Conservation (phyloP, 306 rosid species). For the Cyamopsis tetragonoloba region DNA sequence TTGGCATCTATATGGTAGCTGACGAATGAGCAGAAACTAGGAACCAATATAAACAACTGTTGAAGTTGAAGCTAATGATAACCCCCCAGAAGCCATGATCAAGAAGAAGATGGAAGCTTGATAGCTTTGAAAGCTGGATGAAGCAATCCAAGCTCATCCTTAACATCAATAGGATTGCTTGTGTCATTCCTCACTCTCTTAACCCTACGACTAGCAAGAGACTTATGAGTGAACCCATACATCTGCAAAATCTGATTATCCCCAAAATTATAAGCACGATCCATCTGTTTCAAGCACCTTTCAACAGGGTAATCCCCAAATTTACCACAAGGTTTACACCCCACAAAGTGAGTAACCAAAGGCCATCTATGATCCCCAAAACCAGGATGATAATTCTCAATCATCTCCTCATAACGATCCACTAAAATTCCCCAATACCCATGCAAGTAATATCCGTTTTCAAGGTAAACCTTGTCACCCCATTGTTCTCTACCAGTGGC, state of each 20-base stretch:
- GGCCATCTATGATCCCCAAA: conserved; percentile 87
- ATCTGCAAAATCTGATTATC: conserved; percentile 81
- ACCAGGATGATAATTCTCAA: conserved; percentile 70
- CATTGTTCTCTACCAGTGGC: conserved; percentile 48
- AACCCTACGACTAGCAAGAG: conserved; percentile 52
- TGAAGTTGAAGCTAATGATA: not conserved
- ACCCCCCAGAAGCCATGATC: not conserved
- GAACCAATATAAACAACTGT: not conserved
- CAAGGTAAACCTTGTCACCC: conserved; percentile 71
- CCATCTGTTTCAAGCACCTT: conserved; percentile 79
- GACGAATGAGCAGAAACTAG: not conserved
- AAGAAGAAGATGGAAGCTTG: conserved; percentile 43
- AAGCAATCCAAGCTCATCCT: conserved; percentile 78
- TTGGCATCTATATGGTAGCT: no score
- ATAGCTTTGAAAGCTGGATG: conserved; percentile 68
- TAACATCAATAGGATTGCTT: conserved; percentile 50
- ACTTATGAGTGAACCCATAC: conserved; percentile 64
- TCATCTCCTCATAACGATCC: conserved; percentile 75
- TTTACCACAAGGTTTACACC: conserved; percentile 86
- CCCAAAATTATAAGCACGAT: conserved; percentile 77
- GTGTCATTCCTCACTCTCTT: conserved; percentile 70
- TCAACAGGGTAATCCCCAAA: conserved; percentile 80
- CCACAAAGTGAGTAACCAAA: conserved; percentile 81
- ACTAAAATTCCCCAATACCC: conserved; percentile 88
- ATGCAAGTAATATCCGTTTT: conserved; percentile 60